Evolutionary conservation across 2,329 filamentous ascomycete genomes (phyloP).

Genomic region (Epichloe hybrida): DNA sequence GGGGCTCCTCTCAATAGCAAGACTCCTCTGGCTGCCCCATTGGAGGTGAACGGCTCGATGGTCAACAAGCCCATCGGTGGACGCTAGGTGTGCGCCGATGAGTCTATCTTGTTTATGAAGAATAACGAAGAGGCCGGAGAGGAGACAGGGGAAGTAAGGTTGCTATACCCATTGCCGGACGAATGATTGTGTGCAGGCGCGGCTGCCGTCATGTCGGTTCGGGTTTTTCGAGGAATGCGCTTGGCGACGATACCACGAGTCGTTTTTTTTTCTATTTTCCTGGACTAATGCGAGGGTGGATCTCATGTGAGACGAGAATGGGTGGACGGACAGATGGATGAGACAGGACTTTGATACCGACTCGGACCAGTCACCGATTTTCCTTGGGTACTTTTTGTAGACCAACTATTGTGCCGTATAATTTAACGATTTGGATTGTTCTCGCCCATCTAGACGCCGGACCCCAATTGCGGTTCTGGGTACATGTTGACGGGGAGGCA

Average conservation of each 20-base stretch:
- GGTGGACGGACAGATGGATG: background rate
- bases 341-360: background rate
- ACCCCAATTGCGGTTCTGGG: too few species aligned
- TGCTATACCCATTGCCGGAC: conserved; percentile 9
- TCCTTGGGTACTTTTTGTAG: background rate
- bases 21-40: background rate
- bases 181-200: background rate
- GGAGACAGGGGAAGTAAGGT: background rate
- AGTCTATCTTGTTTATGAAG: conserved; percentile 3
- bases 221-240: too few species aligned
- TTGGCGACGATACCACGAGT: conserved; percentile 3
- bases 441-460: too few species aligned
- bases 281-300: background rate
- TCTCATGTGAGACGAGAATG: background rate
- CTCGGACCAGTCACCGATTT: background rate
- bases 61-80: conserved; percentile 4
- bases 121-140: background rate
- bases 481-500: too few species aligned
- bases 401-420: background rate
- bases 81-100: conserved; percentile 9
- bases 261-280: background rate
- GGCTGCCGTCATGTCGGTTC: background rate
- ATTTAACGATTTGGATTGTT: background rate
- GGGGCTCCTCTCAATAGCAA: conserved; percentile 4
- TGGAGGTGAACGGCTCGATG: conserved; percentile 1